A percentile compares a stretch with the other conserved stretches of the same genome.
Evolutionary conservation across 805 yeast genomes (phyloP).

Genomic region (Metschnikowia dekortorum): DNA sequence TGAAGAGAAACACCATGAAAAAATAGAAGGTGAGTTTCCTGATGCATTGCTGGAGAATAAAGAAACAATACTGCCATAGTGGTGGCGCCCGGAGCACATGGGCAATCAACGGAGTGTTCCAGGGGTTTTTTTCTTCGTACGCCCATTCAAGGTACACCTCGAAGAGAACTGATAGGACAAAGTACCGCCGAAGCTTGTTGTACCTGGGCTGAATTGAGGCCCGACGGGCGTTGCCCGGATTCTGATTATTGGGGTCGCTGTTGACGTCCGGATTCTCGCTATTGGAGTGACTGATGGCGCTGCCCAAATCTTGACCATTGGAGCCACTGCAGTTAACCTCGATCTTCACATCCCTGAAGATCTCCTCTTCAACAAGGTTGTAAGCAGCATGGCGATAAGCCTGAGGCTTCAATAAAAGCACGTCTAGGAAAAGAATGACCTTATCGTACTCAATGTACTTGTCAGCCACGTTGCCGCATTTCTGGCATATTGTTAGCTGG

Average conservation of each 20-base stretch:
- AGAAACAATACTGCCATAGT: slow-evolving; percentile 51
- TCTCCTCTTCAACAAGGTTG: slow-evolving; percentile 47
- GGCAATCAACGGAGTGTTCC: slow-evolving; percentile 23
- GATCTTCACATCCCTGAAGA: slow-evolving; percentile 7
- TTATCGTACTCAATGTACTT: slow-evolving; percentile 88
- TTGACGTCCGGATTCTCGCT: background rate
- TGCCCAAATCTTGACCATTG: no score
- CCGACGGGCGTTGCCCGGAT: no score
- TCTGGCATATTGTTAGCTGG: slow-evolving; percentile 68
- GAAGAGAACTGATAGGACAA: slow-evolving; percentile 64
- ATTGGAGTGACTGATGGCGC: no score
- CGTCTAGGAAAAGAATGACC: slow-evolving; percentile 78
- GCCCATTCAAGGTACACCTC: slow-evolving; percentile 95
- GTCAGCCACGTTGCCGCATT: slow-evolving; percentile 75
- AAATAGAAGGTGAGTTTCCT: slow-evolving; percentile 42
- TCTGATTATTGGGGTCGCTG: background rate
- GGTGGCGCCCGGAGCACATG: slow-evolving; percentile 32
- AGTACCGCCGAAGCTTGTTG: slow-evolving; percentile 36
- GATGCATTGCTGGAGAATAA: slow-evolving; percentile 48
- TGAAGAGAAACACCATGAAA: slow-evolving; percentile 26
- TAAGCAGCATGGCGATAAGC: slow-evolving; percentile 85
- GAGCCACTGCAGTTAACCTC: no score
- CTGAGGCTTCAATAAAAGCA: slow-evolving; percentile 77
- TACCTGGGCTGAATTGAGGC: slow-evolving; percentile 11
- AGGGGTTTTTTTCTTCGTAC: slow-evolving; percentile 61